phyloP scores from a whole-genome alignment of 2,329 filamentous ascomycete genomes.

The Fusarium algeriense region DNA sequence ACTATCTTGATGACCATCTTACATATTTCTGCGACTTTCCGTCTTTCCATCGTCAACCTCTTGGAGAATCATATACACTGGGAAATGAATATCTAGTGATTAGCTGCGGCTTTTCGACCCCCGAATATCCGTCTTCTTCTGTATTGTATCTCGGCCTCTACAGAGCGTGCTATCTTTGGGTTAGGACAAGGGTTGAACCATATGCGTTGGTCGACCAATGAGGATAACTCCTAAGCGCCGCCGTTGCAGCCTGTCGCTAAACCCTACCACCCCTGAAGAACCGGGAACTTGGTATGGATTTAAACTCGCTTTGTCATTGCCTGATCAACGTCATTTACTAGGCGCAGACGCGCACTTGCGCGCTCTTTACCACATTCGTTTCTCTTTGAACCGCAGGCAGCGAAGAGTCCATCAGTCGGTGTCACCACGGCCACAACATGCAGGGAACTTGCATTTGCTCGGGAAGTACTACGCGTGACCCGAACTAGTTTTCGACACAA shows the following conservation, averaged over 20 bases:
- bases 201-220: constrained; percentile 43
- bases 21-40: background rate
- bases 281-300: constrained; percentile 30
- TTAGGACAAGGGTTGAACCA: constrained; percentile 43
- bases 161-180: constrained; percentile 31
- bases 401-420: constrained; percentile 22
- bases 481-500: constrained; percentile 27
- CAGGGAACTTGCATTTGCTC: constrained; percentile 30
- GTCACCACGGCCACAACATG: constrained; percentile 14
- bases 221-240: constrained; percentile 48
- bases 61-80: background rate
- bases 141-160: background rate
- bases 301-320: constrained; percentile 21
- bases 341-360: constrained; percentile 26
- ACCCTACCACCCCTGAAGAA: constrained; percentile 42
- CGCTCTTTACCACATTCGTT: constrained; percentile 9
- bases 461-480: constrained; percentile 9
- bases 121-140: background rate
- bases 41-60: background rate
- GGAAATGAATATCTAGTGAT: background rate
- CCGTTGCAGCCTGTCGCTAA: constrained; percentile 46
- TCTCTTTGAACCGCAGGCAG: background rate
- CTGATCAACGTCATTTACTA: constrained; percentile 34
- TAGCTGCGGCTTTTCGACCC: background rate
- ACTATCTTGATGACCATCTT: background rate